Base-by-base conservation (phyloP, 768 basidiomycete species). In the Hygrophorus pudorinus region DNA sequence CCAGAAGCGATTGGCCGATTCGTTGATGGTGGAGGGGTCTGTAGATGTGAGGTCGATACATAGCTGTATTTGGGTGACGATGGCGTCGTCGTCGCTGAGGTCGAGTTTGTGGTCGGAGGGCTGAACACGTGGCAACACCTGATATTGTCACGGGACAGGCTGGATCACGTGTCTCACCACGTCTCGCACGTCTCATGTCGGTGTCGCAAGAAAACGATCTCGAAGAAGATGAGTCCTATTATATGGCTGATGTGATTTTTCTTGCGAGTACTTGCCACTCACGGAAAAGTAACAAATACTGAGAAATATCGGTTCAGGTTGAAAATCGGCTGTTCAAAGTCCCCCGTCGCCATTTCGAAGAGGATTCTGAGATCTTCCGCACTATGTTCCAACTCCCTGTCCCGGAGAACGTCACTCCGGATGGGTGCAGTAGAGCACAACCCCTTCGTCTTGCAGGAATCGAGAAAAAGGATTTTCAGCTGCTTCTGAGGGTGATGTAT, bases 241-340 rank as follows among this genome's bases (percentile, higher is more conserved):
- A 38, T 45, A 11, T 45, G 13, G 24, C 35, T 4, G 44, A 45
- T 28, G 36, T 45, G 13, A 28, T 28, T 18, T 45, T 45, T n/a
- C 16, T 18, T 18, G 44, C 37, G 17, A 45, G 44, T 44, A 24
- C 24, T 21, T 34, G n/a, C n/a, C 8, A 14, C 13, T 35, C n/a
- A 32, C 24, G 36, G 3, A 24, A 3, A 5, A 13, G 14, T 29
- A 29, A 10, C 21, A 12, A 34, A 27, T 9, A 38, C 35, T 38
- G 14, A 12, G 10, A 8, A 10, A 2, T 17, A 10, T 18, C 24
- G 1, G 20, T 21, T 10, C 17, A 69, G 67, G 67, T 67, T 21
- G 69, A 70, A 37, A 56, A 59, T 33, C 51, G 50, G 10, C 45
- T 66, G 17, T 71, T 68, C 58, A 64, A 65, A 44, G 53, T 70